These are phyloP conservation scores for Solanum pinnatisectum DNA, from an alignment of 257 asterid species.

Conservation along the genomic window DNA sequence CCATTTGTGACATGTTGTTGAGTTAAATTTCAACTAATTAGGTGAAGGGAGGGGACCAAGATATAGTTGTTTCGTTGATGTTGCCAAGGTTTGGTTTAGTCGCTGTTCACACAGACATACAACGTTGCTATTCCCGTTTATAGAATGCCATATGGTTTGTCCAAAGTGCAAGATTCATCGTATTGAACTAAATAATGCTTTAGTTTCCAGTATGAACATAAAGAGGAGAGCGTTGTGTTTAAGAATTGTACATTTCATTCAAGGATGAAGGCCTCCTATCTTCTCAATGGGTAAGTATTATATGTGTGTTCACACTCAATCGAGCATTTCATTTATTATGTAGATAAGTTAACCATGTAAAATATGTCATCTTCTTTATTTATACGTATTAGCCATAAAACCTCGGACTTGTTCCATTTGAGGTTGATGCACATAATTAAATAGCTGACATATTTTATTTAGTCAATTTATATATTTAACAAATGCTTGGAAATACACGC, in stretches of 20 bases:
- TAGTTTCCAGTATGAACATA: background rate
- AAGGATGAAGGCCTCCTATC: background rate
- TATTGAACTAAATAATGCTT: background rate
- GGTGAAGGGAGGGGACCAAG: conserved; percentile 31
- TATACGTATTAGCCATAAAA: background rate
- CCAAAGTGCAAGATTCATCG: background rate
- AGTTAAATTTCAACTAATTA: background rate
- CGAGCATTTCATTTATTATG: background rate
- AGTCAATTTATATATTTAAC: background rate
- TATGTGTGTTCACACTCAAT: background rate
- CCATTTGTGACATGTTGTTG: background rate
- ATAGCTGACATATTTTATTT: background rate
- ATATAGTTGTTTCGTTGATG: conserved; percentile 31
- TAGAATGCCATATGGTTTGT: background rate
- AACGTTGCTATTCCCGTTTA: conserved; percentile 5
- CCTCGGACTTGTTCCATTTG: background rate
- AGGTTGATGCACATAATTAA: background rate
- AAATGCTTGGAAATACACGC: background rate
- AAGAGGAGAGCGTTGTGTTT: background rate
- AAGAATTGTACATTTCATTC: background rate
- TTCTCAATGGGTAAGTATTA: background rate
- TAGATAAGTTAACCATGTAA: background rate
- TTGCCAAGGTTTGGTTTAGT: conserved; percentile 14
- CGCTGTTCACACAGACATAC: conserved; percentile 15
- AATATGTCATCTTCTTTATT: background rate